A percentile compares a stretch with the other conserved stretches of the same genome.
These are phyloP conservation scores for Auxenochlorella pyrenoidosa DNA, from an alignment of 139 green algal genomes.

Conservation along the genomic window DNA sequence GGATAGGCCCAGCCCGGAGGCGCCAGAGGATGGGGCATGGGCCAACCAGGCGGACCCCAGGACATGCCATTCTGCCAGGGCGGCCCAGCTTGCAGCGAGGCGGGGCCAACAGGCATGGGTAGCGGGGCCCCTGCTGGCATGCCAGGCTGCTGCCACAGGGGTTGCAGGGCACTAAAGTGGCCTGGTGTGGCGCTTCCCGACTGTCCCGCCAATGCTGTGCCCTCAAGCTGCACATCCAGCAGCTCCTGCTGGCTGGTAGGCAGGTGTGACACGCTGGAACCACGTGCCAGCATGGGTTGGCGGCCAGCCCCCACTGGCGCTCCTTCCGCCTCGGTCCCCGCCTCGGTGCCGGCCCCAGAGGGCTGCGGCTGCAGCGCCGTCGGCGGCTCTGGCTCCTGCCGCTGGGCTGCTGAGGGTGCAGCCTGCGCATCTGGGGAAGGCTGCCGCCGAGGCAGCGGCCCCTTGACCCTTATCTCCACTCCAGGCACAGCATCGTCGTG, in stretches of 20 bases:
- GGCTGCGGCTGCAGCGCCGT: neutral
- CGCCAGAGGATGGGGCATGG: neutral
- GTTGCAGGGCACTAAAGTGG: neutral
- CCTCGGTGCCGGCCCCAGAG: neutral
- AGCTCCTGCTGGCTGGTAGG: neutral
- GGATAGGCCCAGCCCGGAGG: neutral
- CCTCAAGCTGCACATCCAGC: neutral
- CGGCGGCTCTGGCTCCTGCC: neutral
- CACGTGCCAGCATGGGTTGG: neutral
- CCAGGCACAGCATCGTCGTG: neutral
- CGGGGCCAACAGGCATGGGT: neutral
- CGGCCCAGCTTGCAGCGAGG: neutral
- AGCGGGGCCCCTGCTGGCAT: neutral
- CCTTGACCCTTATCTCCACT: neutral
- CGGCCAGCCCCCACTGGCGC: neutral
- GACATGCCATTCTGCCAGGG: neutral
- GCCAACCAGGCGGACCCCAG: neutral
- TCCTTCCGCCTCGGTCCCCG: neutral
- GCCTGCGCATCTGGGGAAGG: neutral
- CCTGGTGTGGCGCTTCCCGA: neutral
- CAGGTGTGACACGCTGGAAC: too few species aligned
- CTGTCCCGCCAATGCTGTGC: neutral
- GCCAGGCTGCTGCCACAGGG: neutral
- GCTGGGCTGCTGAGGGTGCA: neutral
- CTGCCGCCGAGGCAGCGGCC: neutral